Evolutionary conservation across 2,329 filamentous ascomycete genomes (phyloP), one percentile per base, ranked within the genome.

Genomic region (Amphichorda felina): DNA sequence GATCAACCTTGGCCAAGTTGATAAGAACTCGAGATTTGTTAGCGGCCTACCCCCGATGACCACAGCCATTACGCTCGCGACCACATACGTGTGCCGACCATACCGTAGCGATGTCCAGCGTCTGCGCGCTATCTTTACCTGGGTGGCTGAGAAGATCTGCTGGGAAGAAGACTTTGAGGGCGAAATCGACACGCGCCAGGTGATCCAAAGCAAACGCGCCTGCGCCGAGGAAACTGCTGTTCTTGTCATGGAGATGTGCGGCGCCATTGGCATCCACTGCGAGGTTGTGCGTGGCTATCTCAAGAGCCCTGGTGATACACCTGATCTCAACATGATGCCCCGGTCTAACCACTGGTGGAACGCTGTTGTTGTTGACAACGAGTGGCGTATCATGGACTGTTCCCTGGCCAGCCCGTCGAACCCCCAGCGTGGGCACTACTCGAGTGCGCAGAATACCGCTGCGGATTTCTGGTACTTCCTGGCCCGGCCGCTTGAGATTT

Each of bases 291-390:
- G 79, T 40, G 91, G 91, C 1, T 96, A 91, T 51, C 73, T 98
- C 38, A 98, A 98, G 55, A 70, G 74, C 1, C 91, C 91, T 0
- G 89, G 89, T 1, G 91, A 96, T 49, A 63, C 79, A 7, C 66
- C 82, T 2, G 88, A 96, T 47, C 66, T 87, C 30, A 83, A 82
- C 41, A 80, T 81, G 39, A 75, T 89, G 55, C 84, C 85, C n/a
- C 76, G 80, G 21, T 72, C 89, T 0, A 98, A 98, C 50, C 91
- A 98, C 59, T 96, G 83, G 78, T 98, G 91, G 91, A 98, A 98
- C 47, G 79, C 86, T 1, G 85, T 96, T 14, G 63, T 95, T 25
- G 79, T 95, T 8, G 91, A 98, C 55, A 81, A 83, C 16, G 87
- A 95, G 59, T 98, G 91, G 91, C 82, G 91, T 34, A 82, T 96